Evolutionary conservation across 2,329 filamentous ascomycete species (phyloP), one percentile per base, ranked within the genome.

Genomic region (Diaporthe vaccinii): DNA sequence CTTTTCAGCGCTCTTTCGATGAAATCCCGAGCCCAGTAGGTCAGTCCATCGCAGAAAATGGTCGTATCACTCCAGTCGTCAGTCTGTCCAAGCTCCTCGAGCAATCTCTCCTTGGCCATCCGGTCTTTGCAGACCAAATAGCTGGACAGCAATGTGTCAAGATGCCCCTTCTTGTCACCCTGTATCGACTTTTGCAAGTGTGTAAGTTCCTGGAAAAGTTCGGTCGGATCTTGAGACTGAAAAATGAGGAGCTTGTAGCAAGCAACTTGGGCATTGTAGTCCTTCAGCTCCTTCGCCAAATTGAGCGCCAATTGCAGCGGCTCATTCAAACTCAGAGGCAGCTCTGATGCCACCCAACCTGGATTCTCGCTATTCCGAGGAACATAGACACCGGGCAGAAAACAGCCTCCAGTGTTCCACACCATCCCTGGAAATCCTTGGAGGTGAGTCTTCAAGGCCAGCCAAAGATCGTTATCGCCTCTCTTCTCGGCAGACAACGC

Each of bases 211-310:
- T 67, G 20, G 25, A 67, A 67, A 12, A 67, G 31, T 22, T 51
- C 10, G 20, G 62, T 67, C 3, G 62, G 62, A 22, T 67, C 62
- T 15, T n/a, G 10, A 51, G 62, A 67, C 28, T 67, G 62, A 7
- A 49, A 51, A 36, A 67, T 67, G 20, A 67, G 62, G 28, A 67
- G 46, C 9, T 67, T 67, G 28, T 51, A 34, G 46, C 62, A 67
- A 25, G 62, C 62, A 15, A n/a, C 62, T 22, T 67, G 62, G 17
- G 62, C 44, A 12, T 67, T 51, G 31, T 67, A 67, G 44, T 67
- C 62, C 4, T 67, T 51, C 20, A 67, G 22, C 44, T 51, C 28
- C 44, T 67, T 67, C 12, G 62, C 44, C 62, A 67, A 6, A 25
- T 67, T 67, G 44, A 67, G 12, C 17, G 62, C 62, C 62, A 67